Base-by-base conservation (phyloP, 176 grass and related monocot species). In the Aechmea fasciata region DNA sequence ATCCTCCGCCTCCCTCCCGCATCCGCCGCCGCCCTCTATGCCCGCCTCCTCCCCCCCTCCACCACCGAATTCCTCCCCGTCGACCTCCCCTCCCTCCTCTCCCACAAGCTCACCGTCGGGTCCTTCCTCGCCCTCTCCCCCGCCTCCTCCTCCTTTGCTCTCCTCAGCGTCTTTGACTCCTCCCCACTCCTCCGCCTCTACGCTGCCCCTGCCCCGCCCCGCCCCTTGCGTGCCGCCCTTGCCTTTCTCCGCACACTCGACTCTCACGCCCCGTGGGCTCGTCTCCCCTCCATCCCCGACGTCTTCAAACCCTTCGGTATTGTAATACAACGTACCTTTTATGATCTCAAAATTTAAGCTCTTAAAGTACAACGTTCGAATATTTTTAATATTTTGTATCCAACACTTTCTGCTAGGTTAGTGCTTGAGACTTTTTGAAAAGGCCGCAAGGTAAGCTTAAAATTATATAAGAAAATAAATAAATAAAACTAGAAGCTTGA, bases 161-260 rank as follows among this genome's bases (percentile, higher is more conserved):
- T 91, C 26, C 79, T 87, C 28, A 87, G 85, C 76, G 75, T 91
- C 3, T 91, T 84, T 82, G 85, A 91, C 82, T 77, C 82, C 49
- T 87, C 89, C 13, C 75, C 52, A 13, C 66, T 80, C 22, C 74
- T 91, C 65, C 48, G 69, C 50, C 70, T 91, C 25, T 70, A 72
- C 22, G 76, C 87, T 49, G 51, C 15, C 17, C 84, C 80, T 11
- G 89, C 82, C 15, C 75, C 79, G 3, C 52, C 41, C 66, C 66
- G 33, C 65, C 65, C 82, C 75, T 18, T 78, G 29, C 14, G 79
- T 50, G 70, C 78, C 69, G 49, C 76, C 65, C 51, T 91, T 3
- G 76, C 85, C 18, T 71, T 77, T 18, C 66, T 87, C 19, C 81
- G 89, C 0, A 75, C 79, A 3, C 64, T 87, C 53, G 89, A 91